Base-by-base conservation (phyloP, 768 basidiomycete genomes). In the Leucocoprinus sp. region DNA sequence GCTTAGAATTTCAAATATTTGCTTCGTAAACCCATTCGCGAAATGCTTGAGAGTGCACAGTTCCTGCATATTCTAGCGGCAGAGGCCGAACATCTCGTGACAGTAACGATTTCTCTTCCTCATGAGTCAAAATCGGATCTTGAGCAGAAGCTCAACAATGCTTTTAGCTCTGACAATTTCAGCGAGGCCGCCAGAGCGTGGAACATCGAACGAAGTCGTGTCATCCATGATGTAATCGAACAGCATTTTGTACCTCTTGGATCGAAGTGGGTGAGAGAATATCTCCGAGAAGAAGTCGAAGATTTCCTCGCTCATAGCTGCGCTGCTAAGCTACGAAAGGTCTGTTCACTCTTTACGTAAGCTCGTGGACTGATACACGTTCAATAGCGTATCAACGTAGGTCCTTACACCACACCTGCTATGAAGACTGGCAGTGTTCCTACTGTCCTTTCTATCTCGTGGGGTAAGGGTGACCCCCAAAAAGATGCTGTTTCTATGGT, bases 1-100 rank as follows among this genome's bases (percentile, higher is more conserved):
- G 12, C 38, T 43, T 55, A 99, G 95, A 82, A 79, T 55, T 98
- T 98, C 76, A 98, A 98, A 71, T 98, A 97, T 65, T 74, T 97
- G 22, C 67, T 73, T 21, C 73, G 84, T 50, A 98, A 96, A 57
- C 80, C 78, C 19, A 73, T 91, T 23, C 59, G 60, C 22, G 74
- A 80, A 4, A 82, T 95, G 78, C 55, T 80, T 29, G 72, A 80
- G 31, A 68, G 74, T 1, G 69, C 87, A 15, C 90, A 93, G 54
- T 97, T 93, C 64, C 70, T 97, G 19, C 82, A 90, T 53, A 95
- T 98, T 52, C 78, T 97, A 7, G 75, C 77, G 31, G 96, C 96
- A 1, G 95, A 99, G 62, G 65, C 78, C n/a, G 88, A 95, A 43
- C 82, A 84, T 45, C 72, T 98, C 40, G 80, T 98, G 55, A 87